Conservation (phyloP, 106 monocot genomes). For the Acorus calamus region DNA sequence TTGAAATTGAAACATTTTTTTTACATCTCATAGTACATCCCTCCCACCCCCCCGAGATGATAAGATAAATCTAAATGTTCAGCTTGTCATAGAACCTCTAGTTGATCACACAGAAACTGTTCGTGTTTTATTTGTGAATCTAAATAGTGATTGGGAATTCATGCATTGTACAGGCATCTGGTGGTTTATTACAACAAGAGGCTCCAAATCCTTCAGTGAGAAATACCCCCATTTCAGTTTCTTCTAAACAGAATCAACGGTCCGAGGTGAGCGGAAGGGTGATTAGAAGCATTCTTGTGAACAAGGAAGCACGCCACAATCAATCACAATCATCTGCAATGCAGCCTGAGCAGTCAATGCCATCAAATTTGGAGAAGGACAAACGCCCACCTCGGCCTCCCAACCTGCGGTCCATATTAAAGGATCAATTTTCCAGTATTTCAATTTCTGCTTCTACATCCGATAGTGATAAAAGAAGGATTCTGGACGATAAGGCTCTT, state of each 20-base stretch:
- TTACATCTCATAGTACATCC: too few relatives aligned
- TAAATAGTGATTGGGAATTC: too few relatives aligned
- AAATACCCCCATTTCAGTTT: constrained; percentile 18
- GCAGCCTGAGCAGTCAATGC: constrained; percentile 31
- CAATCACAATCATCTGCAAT: constrained; percentile 4
- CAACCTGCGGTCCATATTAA: constrained; percentile 23
- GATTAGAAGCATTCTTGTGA: constrained; percentile 68
- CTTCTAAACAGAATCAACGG: constrained; percentile 33
- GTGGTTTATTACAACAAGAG: constrained; percentile 18
- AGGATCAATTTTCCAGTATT: constrained; percentile 20
- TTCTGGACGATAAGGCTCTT: constrained; percentile 36
- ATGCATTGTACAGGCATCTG: background rate
- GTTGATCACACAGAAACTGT: too few relatives aligned
- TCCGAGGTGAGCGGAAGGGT: constrained; percentile 54
- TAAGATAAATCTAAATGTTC: too few relatives aligned
- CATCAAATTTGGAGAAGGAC: constrained; percentile 36
- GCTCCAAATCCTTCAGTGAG: constrained; percentile 17
- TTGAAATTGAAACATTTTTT: too few relatives aligned
- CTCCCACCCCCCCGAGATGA: too few relatives aligned
- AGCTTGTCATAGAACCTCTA: too few relatives aligned
- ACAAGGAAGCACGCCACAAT: constrained; percentile 36
- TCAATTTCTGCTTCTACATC: constrained; percentile 3
- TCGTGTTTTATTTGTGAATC: too few relatives aligned
- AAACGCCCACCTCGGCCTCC: constrained; percentile 62
- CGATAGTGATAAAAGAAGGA: constrained; percentile 37